Base-by-base conservation (phyloP, 805 yeast genomes). In the Spathaspora sp. region DNA sequence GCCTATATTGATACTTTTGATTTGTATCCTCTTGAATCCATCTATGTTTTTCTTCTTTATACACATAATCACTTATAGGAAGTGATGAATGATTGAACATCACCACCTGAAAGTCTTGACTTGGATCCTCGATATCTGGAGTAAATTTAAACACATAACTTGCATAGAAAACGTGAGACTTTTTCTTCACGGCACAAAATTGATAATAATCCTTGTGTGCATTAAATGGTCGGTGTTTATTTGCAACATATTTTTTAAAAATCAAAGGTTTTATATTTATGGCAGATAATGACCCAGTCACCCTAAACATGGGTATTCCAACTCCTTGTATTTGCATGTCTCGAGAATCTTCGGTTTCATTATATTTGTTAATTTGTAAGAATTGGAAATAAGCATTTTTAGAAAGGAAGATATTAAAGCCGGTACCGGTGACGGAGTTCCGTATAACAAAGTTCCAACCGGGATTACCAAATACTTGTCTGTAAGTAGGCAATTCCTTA, bases 291-390 rank as follows among this genome's bases (percentile, higher is more conserved):
- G 44, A 31, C 5, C 46, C 49, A 9, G 42, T 28, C 29, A 42
- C 55, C 32, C 46, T 50, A 20, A 53, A 53, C 44, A 53, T 44
- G 2, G 55, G 55, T 10, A 53, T 16, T 10, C 53, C 55, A 19
- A 26, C 14, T 1, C 55, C 55, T 23, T 40, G 42, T 4, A n/a
- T 18, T n/a, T 46, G 48, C 23, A 31, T 14, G 8, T 42, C 31
- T 5, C 45, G 26, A n/a, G 45, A 29, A 42, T 20, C 31, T 10
- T 42, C 45, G 4, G 45, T 8, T 11, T 26, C 28, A 42, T 20
- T 23, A 5, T 18, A 14, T 23, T 42, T 20, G 31, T 42, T 42
- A n/a, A 42, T 42, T 42, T 42, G 17, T 16, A 42, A 42, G 18
- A 17, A 42, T 9, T 8, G 18, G 5, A 17, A 11, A 29, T 42